Base-by-base conservation (phyloP, 352 stramenopile species). In the Pythium coloratum region DNA sequence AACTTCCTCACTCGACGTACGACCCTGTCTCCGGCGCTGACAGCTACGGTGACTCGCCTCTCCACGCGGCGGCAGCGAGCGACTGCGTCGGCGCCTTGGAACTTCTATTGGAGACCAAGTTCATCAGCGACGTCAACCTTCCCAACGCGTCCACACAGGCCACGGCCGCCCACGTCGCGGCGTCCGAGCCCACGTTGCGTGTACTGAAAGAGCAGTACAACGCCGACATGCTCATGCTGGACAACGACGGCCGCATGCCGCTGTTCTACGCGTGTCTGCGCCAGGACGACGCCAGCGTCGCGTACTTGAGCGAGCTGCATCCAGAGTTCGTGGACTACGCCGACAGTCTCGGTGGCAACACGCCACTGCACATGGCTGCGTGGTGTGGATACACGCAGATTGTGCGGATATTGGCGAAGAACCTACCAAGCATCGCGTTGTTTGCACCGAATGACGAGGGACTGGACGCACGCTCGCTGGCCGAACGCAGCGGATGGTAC, bases 261-360 rank as follows among this genome's bases (percentile, higher is more conserved):
- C 59, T 93, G 13, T 64, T 78, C 2, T 89, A 90, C 51, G 84
- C 81, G 10, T 90, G 81, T 59, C 65, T 90, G 14, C 71, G 78
- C 0, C 72, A 76, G 9, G 82, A 91, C 42, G 46, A 76, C 1
- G 75, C 66, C 1, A 88, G 82, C 62, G 80, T 90, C 33, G 58
- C 66, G 36, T 87, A 80, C 59, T 65, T 92, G 36, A 88, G 77
- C 49, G 57, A 49, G 1, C 72, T 80, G 20, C 71, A 86, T 38
- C 78, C 80, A 0, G 82, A 91, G 30, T 91, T 92, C 64, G 78
- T 84, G 12, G 82, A 91, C 64, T 92, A 91, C 53, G 78, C 81
- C 2, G 84, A 92, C 50, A 62, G 36, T 16, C 60, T 71, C 3
- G 68, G 75, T 32, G 84, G 84, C n/a, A 88, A 91, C 44, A 91